A percentile compares a stretch with the other conserved stretches of the same genome.
These are phyloP conservation scores for Hypoxylon sp. DNA, from an alignment of 2,329 filamentous ascomycete species.

Conservation along the genomic window DNA sequence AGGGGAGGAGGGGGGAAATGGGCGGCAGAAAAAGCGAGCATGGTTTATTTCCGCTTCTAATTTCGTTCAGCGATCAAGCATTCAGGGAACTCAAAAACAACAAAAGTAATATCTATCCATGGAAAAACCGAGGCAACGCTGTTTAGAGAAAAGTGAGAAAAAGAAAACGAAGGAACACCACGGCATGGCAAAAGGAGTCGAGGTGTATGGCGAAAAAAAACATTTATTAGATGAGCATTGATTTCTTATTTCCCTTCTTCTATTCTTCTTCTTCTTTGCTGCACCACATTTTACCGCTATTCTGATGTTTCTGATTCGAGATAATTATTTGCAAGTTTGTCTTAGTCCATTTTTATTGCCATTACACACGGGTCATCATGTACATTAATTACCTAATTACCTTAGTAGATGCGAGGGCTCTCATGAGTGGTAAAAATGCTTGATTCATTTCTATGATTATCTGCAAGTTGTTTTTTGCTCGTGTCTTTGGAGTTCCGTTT, in stretches of 20 bases:
- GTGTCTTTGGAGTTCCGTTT: too few species aligned
- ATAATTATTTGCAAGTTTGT: constrained; percentile 11
- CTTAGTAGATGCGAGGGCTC: constrained; percentile 16
- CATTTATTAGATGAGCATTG: constrained; percentile 32
- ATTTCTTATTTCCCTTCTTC: constrained; percentile 12
- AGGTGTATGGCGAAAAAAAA: constrained; percentile 30
- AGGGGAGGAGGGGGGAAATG: constrained; percentile 2
- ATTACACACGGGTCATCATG: constrained; percentile 8
- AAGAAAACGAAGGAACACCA: constrained; percentile 24
- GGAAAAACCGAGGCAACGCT: constrained; percentile 16
- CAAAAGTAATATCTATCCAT: constrained; percentile 24
- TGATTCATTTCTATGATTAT: too few species aligned
- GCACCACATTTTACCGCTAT: neutral
- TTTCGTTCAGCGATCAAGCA: constrained; percentile 16
- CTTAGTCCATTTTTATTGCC: constrained; percentile 11
- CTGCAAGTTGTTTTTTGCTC: too few species aligned
- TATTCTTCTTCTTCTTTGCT: neutral
- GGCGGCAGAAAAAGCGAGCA: constrained; percentile 16
- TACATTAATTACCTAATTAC: too few species aligned
- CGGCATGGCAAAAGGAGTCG: constrained; percentile 32
- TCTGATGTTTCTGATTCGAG: neutral
- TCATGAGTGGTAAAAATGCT: too few species aligned
- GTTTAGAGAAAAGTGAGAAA: constrained; percentile 22
- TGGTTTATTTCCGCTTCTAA: constrained; percentile 7
- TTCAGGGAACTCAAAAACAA: constrained; percentile 25